Conservation (phyloP, 805 yeast genomes). For the Candida nanaspora region DNA sequence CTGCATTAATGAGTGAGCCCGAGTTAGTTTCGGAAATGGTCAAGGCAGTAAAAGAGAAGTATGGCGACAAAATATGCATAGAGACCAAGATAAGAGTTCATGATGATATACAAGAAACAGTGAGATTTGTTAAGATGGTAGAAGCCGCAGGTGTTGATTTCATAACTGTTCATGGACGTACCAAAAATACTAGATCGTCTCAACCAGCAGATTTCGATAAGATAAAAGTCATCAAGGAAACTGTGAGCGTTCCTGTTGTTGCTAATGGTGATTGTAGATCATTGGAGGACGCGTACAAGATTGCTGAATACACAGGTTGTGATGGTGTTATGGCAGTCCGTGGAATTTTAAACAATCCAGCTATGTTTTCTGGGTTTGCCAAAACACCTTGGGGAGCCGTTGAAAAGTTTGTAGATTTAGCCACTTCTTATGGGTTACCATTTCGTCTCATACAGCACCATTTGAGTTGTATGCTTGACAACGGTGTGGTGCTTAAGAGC, state of each 20-base stretch:
- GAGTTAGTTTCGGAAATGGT: conserved; percentile 82
- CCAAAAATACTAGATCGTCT: conserved; percentile 77
- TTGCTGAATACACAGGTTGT: conserved; percentile 60
- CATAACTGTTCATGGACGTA: conserved; percentile 91
- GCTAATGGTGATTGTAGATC: conserved; percentile 95
- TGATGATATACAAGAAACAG: conserved; percentile 63
- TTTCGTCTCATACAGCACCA: conserved; percentile 84
- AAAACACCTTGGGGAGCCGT: conserved; percentile 88
- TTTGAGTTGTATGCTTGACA: conserved; percentile 74
- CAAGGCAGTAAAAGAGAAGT: conserved; percentile 65
- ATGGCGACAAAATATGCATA: conserved; percentile 63
- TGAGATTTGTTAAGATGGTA: conserved; percentile 61
- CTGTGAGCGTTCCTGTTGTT: conserved; percentile 71
- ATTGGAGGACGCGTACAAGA: conserved; percentile 54
- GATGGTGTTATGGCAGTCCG: conserved; percentile 97
- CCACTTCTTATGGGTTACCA: conserved; percentile 77
- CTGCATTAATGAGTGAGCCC: conserved; percentile 83
- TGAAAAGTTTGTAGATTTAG: conserved; percentile 75
- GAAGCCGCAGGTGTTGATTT: conserved; percentile 89
- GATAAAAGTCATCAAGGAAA: conserved; percentile 54
- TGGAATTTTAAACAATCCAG: conserved; percentile 83
- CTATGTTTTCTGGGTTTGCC: conserved; percentile 66
- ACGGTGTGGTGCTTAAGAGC: conserved; percentile 31
- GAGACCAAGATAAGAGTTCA: conserved; percentile 94
- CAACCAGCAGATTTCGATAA: conserved; percentile 81